Base-by-base conservation (phyloP, 306 rosid species). In the Cicer bijugum region DNA sequence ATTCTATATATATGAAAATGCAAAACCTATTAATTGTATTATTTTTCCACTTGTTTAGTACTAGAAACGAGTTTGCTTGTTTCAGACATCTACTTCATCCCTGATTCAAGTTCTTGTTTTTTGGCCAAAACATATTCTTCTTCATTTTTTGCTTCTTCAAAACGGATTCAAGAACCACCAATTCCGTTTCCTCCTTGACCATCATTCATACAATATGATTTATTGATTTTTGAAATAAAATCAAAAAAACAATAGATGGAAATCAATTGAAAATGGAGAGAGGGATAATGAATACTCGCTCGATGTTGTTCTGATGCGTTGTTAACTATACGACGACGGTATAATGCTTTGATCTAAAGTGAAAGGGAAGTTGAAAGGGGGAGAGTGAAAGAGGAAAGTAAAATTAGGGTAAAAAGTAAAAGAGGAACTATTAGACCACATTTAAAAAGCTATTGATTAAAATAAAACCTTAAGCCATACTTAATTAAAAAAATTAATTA, bases 81-180 rank as follows among this genome's bases (percentile, higher is more conserved):
- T 53, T 84, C 84, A 37, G 68, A 52, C 6, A 83, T 84, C 72
- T 78, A 82, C 71, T 83, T 82, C 76, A 84, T 87, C 0, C 78
- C 74, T 28, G 86, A 78, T 17, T 73, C 89, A 1, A 76, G 43
- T 0, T 79, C 81, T 33, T 83, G 83, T 5, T 71, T 82, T 28
- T 86, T 91, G 0, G 68, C 86, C 79, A 86, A 43, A 11, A 86
- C 88, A 92, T 92, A 89, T 20, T 89, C 96, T 43, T 89, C 92
- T 67, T 84, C 76, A 95, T 78, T 33, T 87, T 91, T 73, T 72
- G 83, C 87, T 91, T 91, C 68, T 87, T 87, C 85, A 89, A 43
- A 6, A 83, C 84, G 0, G 97, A 87, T 61, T 89, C 92, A 0
- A 92, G 97, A 78, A 89, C 86, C 62, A 86, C 53, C 0, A 72